Evolutionary conservation across 2,329 filamentous ascomycete species (phyloP).

Genomic region (Pseudocercospora musae): DNA sequence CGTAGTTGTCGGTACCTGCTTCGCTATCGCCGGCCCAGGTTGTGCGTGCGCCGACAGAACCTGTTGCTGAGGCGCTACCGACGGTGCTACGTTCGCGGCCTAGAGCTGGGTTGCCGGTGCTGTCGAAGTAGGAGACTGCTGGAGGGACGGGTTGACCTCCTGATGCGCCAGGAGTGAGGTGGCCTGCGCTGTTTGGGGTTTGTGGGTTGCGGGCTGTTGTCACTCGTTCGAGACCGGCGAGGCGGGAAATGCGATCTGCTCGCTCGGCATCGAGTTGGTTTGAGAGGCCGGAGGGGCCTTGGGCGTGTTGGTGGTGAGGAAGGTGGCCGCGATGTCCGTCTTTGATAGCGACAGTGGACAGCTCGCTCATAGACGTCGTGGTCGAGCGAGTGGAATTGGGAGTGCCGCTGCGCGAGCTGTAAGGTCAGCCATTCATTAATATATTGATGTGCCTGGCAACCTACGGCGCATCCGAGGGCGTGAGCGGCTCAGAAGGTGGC

Average conservation of each 20-base stretch:
- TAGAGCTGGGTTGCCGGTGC: conserved; percentile 63
- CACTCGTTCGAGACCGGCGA: conserved; percentile 86
- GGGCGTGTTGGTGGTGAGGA: conserved; percentile 53
- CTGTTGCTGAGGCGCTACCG: conserved; percentile 83
- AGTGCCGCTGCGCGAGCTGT: conserved; percentile 63
- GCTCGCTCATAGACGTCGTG: conserved; percentile 83
- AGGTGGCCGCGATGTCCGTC: conserved; percentile 86
- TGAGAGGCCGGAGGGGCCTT: conserved; percentile 48
- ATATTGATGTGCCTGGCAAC: background rate
- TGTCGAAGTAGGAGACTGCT: conserved; percentile 72
- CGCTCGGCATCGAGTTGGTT: conserved; percentile 50
- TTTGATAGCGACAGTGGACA: conserved; percentile 94
- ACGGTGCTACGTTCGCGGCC: conserved; percentile 80
- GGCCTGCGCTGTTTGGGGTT: conserved; percentile 39
- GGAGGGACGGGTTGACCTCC: conserved; percentile 10
- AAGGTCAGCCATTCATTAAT: conserved; percentile 6
- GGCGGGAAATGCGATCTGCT: conserved; percentile 85
- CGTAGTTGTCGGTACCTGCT: conserved; percentile 44
- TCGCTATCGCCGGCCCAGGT: conserved; percentile 65
- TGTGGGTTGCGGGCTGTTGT: conserved; percentile 62
- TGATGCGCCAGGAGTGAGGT: conserved; percentile 34
- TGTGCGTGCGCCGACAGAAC: conserved; percentile 66
- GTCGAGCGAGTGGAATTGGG: conserved; percentile 67
- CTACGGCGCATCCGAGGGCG: conserved; percentile 78
- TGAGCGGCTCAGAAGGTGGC: conserved; percentile 40